These are phyloP conservation scores for Chrysosporium queenslandicum DNA, from an alignment of 2,329 filamentous ascomycete species.

Conservation along the genomic window DNA sequence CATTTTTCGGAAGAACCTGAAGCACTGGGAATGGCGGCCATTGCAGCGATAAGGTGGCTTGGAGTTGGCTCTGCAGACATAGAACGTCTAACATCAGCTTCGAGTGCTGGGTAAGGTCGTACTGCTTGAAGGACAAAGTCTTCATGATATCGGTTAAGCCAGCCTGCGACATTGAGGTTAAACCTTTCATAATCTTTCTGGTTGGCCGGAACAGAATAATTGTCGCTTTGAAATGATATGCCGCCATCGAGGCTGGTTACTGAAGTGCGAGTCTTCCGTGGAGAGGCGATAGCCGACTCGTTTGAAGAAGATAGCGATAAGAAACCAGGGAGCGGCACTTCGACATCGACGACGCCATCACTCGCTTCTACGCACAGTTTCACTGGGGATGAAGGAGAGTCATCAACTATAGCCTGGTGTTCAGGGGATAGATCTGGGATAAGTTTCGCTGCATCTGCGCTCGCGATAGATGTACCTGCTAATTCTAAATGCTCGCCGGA, in stretches of 20 bases:
- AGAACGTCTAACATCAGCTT: constrained; percentile 46
- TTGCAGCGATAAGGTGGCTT: constrained; percentile 24
- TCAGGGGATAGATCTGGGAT: not conserved
- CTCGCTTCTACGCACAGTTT: constrained; percentile 45
- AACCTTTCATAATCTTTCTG: constrained; percentile 36
- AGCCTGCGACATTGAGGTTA: constrained; percentile 48
- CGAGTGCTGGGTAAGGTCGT: constrained; percentile 43
- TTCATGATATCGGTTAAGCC: constrained; percentile 48
- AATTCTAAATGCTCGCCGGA: not conserved
- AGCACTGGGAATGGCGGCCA: constrained; percentile 25
- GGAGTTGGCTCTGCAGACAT: constrained; percentile 48
- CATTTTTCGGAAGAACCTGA: constrained; percentile 35
- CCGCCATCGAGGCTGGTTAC: constrained; percentile 44
- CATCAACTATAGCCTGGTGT: not conserved
- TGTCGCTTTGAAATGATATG: constrained; percentile 36
- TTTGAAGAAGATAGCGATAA: constrained; percentile 39
- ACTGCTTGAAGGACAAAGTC: constrained; percentile 52
- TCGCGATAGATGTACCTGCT: not conserved
- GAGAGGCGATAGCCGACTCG: constrained; percentile 38
- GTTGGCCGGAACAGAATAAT: constrained; percentile 22
- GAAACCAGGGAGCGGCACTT: constrained; percentile 47
- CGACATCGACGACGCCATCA: constrained; percentile 52
- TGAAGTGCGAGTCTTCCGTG: constrained; percentile 38
- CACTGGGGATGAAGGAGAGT: constrained; percentile 37
- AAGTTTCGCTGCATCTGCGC: not conserved